Evolutionary conservation across 2,329 filamentous ascomycete species (phyloP), one percentile per base, ranked within the genome.

Genomic region (Pestalotiopsis sp.): DNA sequence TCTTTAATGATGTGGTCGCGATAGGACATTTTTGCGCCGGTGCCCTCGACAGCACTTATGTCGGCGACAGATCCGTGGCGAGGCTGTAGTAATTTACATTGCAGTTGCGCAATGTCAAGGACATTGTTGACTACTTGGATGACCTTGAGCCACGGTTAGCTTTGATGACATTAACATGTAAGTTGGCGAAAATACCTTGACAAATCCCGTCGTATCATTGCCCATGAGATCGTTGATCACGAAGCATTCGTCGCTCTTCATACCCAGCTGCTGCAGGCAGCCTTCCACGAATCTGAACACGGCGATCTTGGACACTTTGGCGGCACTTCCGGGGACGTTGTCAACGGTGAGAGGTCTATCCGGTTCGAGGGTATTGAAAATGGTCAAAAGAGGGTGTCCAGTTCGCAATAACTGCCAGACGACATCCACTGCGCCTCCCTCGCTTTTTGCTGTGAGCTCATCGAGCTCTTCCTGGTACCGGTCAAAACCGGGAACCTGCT

Each of bases 181-280:
- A 4, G 64, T 49, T 17, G 20, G 38, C 49, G 67, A 4, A 4
- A 14, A 70, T 78, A 94, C 93, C 88, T 98, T 98, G 74, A 98
- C 94, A 79, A 99, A 98, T 3, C 96, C 96, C 59, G 94, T 98
- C 1, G 96, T 99, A 80, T 98, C 97, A 75, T 95, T 94, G 67
- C 94, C 94, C 81, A 96, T 95, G 61, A 98, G 84, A 81, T 99
- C 95, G 69, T 90, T 93, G 74, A 99, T 92, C 75, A 97, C 92
- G 80, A 98, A 98, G 76, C 94, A 95, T 71, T 97, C 94, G 62
- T 91, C 88, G 4, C 93, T 85, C 2, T 92, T 89, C 66, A 98
- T 92, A 68, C 91, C 89, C 65, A 98, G 85, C 66, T 97, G 92
- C 73, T 91, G 90, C 77, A 97, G 86, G 79, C 95, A 98, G 27